Evolutionary conservation across 2,329 filamentous ascomycete genomes (phyloP), one percentile per base, ranked within the genome.

Genomic region (Triangularia verruculosa): DNA sequence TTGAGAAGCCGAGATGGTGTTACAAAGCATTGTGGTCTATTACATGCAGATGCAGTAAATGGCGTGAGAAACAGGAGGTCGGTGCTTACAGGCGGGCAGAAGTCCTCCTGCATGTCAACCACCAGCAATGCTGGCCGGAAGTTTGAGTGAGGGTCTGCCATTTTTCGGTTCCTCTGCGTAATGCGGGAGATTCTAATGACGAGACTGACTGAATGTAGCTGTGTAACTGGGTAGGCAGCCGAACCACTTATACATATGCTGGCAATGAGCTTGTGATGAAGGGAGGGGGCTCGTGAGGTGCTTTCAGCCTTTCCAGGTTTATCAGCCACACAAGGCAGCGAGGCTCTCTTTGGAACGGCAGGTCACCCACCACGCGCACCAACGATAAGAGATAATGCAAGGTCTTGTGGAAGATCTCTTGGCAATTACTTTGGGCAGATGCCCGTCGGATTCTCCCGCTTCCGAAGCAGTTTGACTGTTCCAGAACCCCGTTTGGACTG

Each of bases 81-180:
- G 20, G 22, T 15, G 59, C 88, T 79, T 78, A 95, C 92, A 12
- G 93, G 93, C 64, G 91, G 91, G 76, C 92, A 96, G 76, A 97
- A 98, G 79, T 98, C 94, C 76, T 97, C 90, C 77, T 98, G 95
- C 73, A 96, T 83, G 76, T 97, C 93, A 60, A 97, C 89, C 11
- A 97, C 83, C 56, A 97, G 77, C 24, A 87, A 77, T 2, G 84
- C 84, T 3, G 84, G 81, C 57, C 72, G 78, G 65, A 83, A 83
- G 4, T 64, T 53, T 11, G 64, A 7, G 15, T 47, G 39, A 20
- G 39, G 20, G n/a, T 59, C 57, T 8, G 59, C n/a, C 67, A 67
- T 67, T 3, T 25, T 25, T 13, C 13, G 4, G 51, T 25, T 47
- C 17, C 39, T 47, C 2, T 27, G 11, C 34, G 34, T 43, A 4